phyloP scores from a whole-genome alignment of 2,329 filamentous ascomycete species.

The Pestalotiopsis sp. region DNA sequence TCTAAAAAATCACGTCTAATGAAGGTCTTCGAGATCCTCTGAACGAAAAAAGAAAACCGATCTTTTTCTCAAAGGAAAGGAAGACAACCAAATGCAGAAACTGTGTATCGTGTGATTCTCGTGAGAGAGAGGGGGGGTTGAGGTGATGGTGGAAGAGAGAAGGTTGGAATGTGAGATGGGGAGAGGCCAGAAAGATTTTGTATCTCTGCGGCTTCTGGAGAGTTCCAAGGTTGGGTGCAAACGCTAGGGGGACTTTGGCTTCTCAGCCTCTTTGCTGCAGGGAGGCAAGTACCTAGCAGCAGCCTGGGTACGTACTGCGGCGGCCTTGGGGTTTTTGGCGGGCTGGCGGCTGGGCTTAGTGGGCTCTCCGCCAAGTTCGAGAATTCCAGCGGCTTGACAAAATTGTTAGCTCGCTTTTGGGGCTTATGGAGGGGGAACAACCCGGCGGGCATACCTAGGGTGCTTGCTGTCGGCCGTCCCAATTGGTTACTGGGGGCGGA shows the following conservation, averaged over 20 bases:
- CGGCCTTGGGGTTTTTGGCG: neutral
- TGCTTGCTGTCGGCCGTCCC: neutral
- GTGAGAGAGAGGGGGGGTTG: slow-evolving; percentile 21
- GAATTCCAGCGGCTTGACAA: neutral
- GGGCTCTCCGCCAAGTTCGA: neutral
- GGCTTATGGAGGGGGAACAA: neutral
- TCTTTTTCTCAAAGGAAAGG: slow-evolving; percentile 45
- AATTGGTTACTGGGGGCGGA: neutral
- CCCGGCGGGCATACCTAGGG: neutral
- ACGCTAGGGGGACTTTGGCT: neutral
- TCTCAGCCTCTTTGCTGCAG: neutral
- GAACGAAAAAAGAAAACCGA: slow-evolving; percentile 35
- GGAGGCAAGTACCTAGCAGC: neutral
- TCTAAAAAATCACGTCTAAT: slow-evolving; percentile 16
- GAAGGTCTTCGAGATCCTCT: slow-evolving; percentile 39
- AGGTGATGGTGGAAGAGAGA: slow-evolving; percentile 27
- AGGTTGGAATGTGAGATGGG: slow-evolving; percentile 22
- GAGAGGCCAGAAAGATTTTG: slow-evolving; percentile 23
- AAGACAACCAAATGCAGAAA: slow-evolving; percentile 36
- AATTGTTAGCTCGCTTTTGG: neutral
- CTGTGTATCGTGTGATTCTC: slow-evolving; percentile 32
- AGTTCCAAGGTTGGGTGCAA: slow-evolving; percentile 4
- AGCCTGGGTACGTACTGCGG: neutral
- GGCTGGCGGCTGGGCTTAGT: neutral
- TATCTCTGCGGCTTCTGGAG: neutral